Base-by-base conservation (phyloP, 805 yeast genomes). In the Peterozyma toletana region DNA sequence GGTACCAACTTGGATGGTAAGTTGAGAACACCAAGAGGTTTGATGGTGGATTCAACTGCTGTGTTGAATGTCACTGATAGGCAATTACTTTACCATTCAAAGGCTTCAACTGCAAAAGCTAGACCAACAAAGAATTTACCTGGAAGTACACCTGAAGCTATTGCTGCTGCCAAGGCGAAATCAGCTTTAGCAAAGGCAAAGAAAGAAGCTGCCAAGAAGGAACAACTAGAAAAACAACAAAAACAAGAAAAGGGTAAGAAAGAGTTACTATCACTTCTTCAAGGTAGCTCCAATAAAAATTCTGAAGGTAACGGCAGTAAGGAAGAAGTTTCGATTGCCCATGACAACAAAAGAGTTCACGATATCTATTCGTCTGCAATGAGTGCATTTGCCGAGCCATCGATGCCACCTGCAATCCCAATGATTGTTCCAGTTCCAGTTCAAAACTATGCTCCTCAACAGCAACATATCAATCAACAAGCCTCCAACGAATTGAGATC, bases 1-100 rank as follows among this genome's bases (percentile, higher is more conserved):
- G 98, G 97, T 53, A 83, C 80, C 57, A 78, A 74, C 21, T 71
- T 93, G 66, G 86, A 80, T 52, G 96, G 95, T 5, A 78, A 86
- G 58, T 70, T 89, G 54, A 66, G 64, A 42, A 75, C 91, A 5
- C 84, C 80, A 54, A 80, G 99, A 56, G 99, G 98, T 15, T 63
- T 88, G 52, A 78, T 84, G 18, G 77, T 93, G 43, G 95, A 86
- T 50, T 80, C 95, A 0, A 79, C 91, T 0, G 72, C 86, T 43
- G 80, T 93, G 33, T 71, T 93, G 63, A 93, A 93, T 58, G 57
- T 91, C 40, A 71, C 91, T 4, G 66, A 77, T 53, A 76, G 75
- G 49, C 96, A 91, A 59, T 77, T 86, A 53, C 78, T 86, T 35
- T 86, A 74, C 59, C 90, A 85, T 53, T 77, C 89, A 3, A 77